These are phyloP conservation scores for Arthroderma sp. DNA, from an alignment of 2,329 filamentous ascomycete species.

Conservation along the genomic window DNA sequence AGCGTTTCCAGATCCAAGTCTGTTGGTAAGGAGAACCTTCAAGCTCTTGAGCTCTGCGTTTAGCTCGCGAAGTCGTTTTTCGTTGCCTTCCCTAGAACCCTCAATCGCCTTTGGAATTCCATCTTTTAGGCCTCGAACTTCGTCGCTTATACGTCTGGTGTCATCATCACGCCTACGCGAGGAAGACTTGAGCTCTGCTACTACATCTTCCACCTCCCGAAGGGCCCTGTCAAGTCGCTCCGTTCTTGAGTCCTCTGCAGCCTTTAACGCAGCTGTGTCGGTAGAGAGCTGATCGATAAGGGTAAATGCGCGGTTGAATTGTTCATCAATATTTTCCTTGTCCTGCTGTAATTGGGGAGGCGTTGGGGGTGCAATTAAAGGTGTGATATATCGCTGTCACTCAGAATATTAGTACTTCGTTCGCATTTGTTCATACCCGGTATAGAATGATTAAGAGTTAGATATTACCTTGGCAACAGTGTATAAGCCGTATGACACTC, in stretches of 20 bases:
- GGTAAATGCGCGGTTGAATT: constrained; percentile 82
- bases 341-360: constrained; percentile 88
- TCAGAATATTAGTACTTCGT: background rate
- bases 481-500: constrained; percentile 80
- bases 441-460: background rate
- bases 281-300: constrained; percentile 83
- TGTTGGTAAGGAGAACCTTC: constrained; percentile 67
- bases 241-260: constrained; percentile 70
- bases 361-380: constrained; percentile 83
- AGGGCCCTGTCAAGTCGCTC: constrained; percentile 71
- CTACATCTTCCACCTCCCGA: constrained; percentile 69
- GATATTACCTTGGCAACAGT: constrained; percentile 62
- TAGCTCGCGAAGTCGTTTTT: constrained; percentile 70
- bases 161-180: constrained; percentile 78
- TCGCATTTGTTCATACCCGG: background rate
- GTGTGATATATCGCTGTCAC: constrained; percentile 69
- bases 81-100: constrained; percentile 71
- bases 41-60: constrained; percentile 79
- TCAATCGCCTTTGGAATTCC: constrained; percentile 80
- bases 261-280: constrained; percentile 80
- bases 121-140: constrained; percentile 69
- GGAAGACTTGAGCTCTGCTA: constrained; percentile 67
- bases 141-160: constrained; percentile 69
- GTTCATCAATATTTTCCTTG: constrained; percentile 81
- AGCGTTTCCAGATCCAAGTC: constrained; percentile 33